Percentiles rank a stretch among this genome's conserved stretches.
phyloP scores from a whole-genome alignment of 2,329 filamentous ascomycete genomes.

The Sphaerostilbella broomeana region DNA sequence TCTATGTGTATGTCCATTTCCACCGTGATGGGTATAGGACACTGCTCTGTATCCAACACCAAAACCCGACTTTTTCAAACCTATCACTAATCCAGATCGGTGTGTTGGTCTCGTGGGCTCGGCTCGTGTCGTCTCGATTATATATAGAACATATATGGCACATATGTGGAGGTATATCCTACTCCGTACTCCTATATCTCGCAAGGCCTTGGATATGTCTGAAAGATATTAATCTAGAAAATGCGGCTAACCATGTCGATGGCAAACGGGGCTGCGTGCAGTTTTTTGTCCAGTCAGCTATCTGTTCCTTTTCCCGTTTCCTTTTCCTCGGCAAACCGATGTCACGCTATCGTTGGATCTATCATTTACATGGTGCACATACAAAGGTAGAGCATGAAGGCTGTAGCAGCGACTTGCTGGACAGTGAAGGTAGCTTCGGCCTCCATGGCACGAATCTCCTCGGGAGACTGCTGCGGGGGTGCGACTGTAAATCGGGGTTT shows the following conservation, averaged over 20 bases:
- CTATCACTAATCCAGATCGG: no score
- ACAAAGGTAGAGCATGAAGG: constrained; percentile 71
- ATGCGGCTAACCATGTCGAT: constrained; percentile 45
- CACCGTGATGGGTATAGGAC: no score
- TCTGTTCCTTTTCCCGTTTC: no score
- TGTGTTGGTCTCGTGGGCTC: no score
- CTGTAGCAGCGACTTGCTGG: constrained; percentile 58
- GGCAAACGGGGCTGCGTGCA: constrained; percentile 56
- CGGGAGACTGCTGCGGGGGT: constrained; percentile 60
- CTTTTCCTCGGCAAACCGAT: no score
- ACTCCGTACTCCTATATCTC: no score
- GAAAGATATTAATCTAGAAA: constrained; percentile 25
- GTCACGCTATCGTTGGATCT: not conserved
- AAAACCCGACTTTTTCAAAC: no score
- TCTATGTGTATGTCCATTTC: not conserved
- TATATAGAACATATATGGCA: no score
- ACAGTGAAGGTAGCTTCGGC: constrained; percentile 60
- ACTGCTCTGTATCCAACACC: no score
- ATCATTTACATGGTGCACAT: constrained; percentile 32
- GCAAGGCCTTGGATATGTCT: no score
- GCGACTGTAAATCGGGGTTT: constrained; percentile 41
- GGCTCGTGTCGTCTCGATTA: no score
- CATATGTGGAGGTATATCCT: no score
- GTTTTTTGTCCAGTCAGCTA: not conserved
- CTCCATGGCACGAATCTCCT: constrained; percentile 66